Evolutionary conservation across 2,329 filamentous ascomycete genomes (phyloP).

Genomic region (Pestalotiopsis fici): DNA sequence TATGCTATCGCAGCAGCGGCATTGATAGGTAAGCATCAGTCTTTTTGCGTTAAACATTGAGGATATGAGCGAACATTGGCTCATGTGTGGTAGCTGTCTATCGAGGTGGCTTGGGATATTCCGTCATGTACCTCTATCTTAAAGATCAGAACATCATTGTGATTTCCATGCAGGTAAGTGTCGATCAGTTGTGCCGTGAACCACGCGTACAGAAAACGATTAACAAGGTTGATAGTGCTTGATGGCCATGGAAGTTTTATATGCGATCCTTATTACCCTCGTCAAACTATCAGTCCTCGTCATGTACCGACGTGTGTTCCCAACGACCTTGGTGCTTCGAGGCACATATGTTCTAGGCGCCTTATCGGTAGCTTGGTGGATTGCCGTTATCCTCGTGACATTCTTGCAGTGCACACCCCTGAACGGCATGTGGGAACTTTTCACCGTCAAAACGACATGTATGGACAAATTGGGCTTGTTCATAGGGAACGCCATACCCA

Average conservation of each 20-base stretch:
- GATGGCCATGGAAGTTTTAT: not conserved
- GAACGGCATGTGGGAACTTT: not conserved
- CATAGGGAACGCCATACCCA: constrained; percentile 5
- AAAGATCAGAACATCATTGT: not conserved
- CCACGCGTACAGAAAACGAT: not conserved
- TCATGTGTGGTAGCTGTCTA: not conserved
- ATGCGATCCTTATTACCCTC: constrained; percentile 1
- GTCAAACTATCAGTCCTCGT: constrained; percentile 3
- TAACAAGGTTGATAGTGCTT: not conserved
- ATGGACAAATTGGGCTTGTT: constrained; percentile 1
- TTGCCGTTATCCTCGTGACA: not conserved
- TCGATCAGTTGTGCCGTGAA: not conserved
- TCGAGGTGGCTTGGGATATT: not conserved
- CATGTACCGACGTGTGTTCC: constrained; percentile 6
- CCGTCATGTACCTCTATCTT: not conserved
- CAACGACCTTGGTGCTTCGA: not conserved
- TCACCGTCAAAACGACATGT: not conserved
- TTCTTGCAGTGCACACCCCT: constrained; percentile 1
- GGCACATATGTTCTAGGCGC: not conserved
- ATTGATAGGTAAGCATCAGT: not conserved
- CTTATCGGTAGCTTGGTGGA: not conserved
- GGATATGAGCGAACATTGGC: not conserved
- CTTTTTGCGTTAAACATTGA: too few relatives aligned
- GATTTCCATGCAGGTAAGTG: not conserved
- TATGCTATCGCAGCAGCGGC: not conserved